Conservation (phyloP, 345 rosid genomes). For the Rhizophora mangle region DNA sequence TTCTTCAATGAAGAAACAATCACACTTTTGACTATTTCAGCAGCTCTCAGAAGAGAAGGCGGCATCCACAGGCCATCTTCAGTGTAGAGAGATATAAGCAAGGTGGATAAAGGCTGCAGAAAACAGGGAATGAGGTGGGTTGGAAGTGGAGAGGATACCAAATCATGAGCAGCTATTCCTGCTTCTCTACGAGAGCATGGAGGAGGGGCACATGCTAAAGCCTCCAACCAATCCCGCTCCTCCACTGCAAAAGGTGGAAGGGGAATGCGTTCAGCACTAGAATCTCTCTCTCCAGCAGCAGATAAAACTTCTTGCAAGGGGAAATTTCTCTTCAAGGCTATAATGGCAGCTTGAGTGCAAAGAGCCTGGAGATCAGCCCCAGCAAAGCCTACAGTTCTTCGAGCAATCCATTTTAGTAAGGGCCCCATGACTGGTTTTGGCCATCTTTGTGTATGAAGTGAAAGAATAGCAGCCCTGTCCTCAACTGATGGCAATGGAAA, state of each 20-base stretch:
- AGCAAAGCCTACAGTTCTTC: constrained; percentile 84
- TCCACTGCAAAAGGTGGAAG: constrained; percentile 80
- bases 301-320: constrained; percentile 81
- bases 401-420: constrained; percentile 81
- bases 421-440: constrained; percentile 85
- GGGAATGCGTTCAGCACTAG: constrained; percentile 53
- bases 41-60: constrained; percentile 65
- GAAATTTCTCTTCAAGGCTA: constrained; percentile 88
- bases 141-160: constrained; percentile 81
- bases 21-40: constrained; percentile 47
- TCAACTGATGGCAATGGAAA: constrained; percentile 87
- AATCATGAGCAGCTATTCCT: constrained; percentile 79
- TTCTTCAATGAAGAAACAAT: constrained; percentile 53
- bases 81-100: constrained; percentile 74
- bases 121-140: constrained; percentile 74
- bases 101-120: constrained; percentile 55
- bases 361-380: constrained; percentile 99
- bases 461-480: constrained; percentile 84
- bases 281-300: constrained; percentile 56
- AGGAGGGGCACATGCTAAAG: constrained; percentile 81
- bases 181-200: constrained; percentile 97
- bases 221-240: constrained; percentile 96
- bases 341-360: constrained; percentile 87
- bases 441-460: constrained; percentile 89
- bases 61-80: constrained; percentile 83